Evolutionary conservation across 148 eudicot genomes (phyloP), one percentile per base, ranked within the genome.

Genomic region (Fagopyrum homotropicum): DNA sequence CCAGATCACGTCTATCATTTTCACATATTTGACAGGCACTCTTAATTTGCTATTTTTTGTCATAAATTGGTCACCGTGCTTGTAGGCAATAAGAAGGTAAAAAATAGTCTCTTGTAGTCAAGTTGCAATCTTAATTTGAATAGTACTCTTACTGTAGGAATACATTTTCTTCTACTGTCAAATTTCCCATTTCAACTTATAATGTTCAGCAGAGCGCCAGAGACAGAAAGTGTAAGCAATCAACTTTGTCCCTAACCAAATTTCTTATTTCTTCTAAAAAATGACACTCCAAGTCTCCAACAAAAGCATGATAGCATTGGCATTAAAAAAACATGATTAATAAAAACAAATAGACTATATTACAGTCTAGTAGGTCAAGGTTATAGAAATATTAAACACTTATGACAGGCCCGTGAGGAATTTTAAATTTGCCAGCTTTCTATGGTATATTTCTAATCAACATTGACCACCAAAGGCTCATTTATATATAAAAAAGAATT

Each of bases 281-380:
- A 29, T 1, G 45, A 6, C 7, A 10, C n/a, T 14, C 69, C 26
- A 22, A 22, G 26, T 22, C 26, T 22, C 26, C 30, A 63, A 35
- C 66, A 63, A 63, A 63, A 12, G 45, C 45, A 35, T 63, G 40
- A 63, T 35, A 29, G 8, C 3, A 7, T 12, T 44, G 30, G 45
- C 69, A 63, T 30, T 29, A 3, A 63, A 63, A 29, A 63, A 63
- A n/a, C 69, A 63, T 63, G 69, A 26, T 30, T 26, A 57, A 57
- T 17, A 7, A 7, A 12, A 16, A 55, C 17, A 7, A 57, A 16
- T 4, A 56, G 29, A 56, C 61, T 56, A 56, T 9, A n/a, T 17
- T 56, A n/a, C 8, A n/a, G 29, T 26, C 61, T 6, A 56, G 6
- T 56, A 6, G 19, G 61, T 56, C 61, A 17, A n/a, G 9, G 19